phyloP scores from a whole-genome alignment of 257 asterid genomes.

The Salvia rosmarinus region DNA sequence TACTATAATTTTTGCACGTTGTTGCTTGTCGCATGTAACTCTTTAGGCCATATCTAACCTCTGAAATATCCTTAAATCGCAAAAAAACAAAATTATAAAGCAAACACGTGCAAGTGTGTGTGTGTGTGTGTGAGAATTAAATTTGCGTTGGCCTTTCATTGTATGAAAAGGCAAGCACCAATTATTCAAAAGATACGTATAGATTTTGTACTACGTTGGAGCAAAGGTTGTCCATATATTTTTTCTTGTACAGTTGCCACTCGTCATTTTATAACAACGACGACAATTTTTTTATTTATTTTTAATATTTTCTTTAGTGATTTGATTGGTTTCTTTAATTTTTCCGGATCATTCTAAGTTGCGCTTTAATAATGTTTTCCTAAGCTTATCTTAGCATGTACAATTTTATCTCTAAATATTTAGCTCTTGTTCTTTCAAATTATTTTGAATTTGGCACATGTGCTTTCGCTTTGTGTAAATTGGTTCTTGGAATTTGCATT shows the following conservation, averaged over 20 bases:
- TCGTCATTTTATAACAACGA: slow-evolving; percentile 3
- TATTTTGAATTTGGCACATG: no score
- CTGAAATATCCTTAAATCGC: slow-evolving; percentile 1
- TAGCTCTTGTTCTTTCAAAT: no score
- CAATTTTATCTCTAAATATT: no score
- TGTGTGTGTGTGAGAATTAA: background rate
- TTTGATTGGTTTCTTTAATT: background rate
- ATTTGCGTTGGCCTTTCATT: slow-evolving; percentile 21
- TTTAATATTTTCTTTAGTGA: no score
- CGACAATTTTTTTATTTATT: background rate
- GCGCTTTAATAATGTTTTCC: no score
- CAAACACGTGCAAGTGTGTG: slow-evolving; percentile 31
- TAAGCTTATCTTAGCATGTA: no score
- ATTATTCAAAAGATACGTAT: slow-evolving; percentile 1
- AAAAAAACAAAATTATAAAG: background rate
- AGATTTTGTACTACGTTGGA: slow-evolving; percentile 33
- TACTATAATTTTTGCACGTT: background rate
- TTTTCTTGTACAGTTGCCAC: slow-evolving; percentile 24
- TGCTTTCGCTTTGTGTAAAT: no score
- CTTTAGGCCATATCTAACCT: slow-evolving; percentile 1
- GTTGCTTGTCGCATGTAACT: background rate
- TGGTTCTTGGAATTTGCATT: no score
- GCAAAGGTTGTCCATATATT: slow-evolving; percentile 32
- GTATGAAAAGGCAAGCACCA: slow-evolving; percentile 35
- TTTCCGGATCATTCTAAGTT: background rate